Evolutionary conservation across 768 basidiomycete genomes (phyloP).

Genomic region (Cystobasidium onofrii): DNA sequence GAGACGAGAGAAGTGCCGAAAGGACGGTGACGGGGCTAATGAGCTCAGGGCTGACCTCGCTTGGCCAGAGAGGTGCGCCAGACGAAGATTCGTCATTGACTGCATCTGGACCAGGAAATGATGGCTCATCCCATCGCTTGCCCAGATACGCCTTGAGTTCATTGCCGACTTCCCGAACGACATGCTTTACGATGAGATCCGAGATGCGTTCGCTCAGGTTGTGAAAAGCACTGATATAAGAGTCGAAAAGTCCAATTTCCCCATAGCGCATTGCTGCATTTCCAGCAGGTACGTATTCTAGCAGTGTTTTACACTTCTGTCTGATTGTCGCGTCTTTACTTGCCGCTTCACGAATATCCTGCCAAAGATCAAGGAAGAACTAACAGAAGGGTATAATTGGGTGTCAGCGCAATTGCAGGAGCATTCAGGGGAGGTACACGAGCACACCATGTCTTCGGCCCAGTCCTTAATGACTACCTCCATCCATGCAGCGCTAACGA

Average conservation of each 20-base stretch:
- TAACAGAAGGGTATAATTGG: conserved; percentile 45
- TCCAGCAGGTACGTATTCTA: not conserved
- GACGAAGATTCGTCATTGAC: conserved; percentile 42
- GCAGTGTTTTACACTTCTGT: conserved; percentile 33
- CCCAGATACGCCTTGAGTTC: conserved; percentile 65
- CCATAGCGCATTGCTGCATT: conserved; percentile 14
- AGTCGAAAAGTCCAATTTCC: conserved; percentile 58
- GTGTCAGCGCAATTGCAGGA: too few species aligned
- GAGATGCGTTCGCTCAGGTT: conserved; percentile 63
- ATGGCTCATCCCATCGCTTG: conserved; percentile 45
- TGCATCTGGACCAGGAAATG: conserved; percentile 30
- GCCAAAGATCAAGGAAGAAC: conserved; percentile 89
- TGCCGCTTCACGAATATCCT: conserved; percentile 61
- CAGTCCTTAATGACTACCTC: conserved; percentile 63
- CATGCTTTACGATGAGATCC: conserved; percentile 74
- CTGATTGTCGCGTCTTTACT: not conserved
- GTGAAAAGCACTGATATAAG: conserved; percentile 60
- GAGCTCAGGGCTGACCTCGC: conserved; percentile 52
- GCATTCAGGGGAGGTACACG: too few species aligned
- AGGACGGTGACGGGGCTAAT: conserved; percentile 67
- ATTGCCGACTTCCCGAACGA: conserved; percentile 70
- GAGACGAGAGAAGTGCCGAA: conserved; percentile 65
- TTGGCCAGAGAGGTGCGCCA: conserved; percentile 49
- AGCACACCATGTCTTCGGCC: conserved; percentile 78
- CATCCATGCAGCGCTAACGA: conserved; percentile 70